Evolutionary conservation across 2,329 filamentous ascomycete species (phyloP), one percentile per base, ranked within the genome.

Genomic region (Parastagonospora avenae): DNA sequence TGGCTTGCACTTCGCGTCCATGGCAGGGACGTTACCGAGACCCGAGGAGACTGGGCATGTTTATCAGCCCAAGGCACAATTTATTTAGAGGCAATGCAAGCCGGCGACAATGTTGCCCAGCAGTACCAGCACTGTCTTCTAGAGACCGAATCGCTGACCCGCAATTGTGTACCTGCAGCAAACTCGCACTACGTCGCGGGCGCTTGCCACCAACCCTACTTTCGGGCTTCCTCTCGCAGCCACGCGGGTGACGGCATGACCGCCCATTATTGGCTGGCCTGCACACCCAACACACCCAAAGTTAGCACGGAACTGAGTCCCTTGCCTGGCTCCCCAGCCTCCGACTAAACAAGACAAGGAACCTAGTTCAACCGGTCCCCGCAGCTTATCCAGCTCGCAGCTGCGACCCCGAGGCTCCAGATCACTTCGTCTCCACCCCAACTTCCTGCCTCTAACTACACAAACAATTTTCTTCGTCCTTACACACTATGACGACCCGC

Each of bases 401-500:
- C 44, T 53, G 48, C 50, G 48, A 45, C 11, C 36, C 52, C 46
- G n/a, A n/a, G n/a, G n/a, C 54, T 52, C 50, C 42, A 62, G 55
- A 59, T 59, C 57, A 53, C 55, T 54, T 61, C 51, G 42, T 42
- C 48, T 38, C 57, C 50, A 36, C 58, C 57, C 53, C 56, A 56
- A 57, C 47, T 57, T 56, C 52, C 32, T 46, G 47, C 47, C 35
- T 44, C 52, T 40, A 32, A 10, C 15, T 16, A 19, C 35, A 42
- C 51, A 41, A 14, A 40, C 42, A 52, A n/a, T n/a, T n/a, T n/a
- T n/a, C n/a, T n/a, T n/a, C 42, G 47, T 28, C 39, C 40, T 19
- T 46, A 46, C 14, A 39, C 33, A 60, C 43, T 52, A 75, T 77
- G 75, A 73, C 74, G 36, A 77, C 75, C 42, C 74, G 76, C 60